Base-by-base conservation (phyloP, 164 flowering plant species). In the Warburgia ugandensis region DNA sequence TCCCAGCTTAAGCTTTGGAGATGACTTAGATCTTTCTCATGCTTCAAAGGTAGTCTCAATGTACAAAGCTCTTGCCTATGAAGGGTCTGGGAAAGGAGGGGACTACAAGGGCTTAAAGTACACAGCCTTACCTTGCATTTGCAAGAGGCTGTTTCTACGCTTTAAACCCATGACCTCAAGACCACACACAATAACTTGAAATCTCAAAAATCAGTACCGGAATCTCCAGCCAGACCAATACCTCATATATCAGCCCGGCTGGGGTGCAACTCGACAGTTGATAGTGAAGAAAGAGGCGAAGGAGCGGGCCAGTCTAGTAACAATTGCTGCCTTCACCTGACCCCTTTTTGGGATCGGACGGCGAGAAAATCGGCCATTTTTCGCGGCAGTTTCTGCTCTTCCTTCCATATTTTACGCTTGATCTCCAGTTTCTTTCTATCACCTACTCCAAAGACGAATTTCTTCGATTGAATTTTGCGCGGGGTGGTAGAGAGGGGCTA, bases 251-350 rank as follows among this genome's bases (percentile, higher is more conserved):
- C 25, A 3, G 9, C 9, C 27, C 27, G 52, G n/a, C 35, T 33
- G 1, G n/a, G 38, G 30, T 11, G 16, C 38, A 2, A 27, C 38
- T 13, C 52, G 52, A 19, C 54, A 41, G 42, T 22, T 50, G 20
- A 50, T 11, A 5, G 54, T 33, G 54, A 50, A 50, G 38, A 50
- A 1, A 23, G 54, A 50, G 40, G 54, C 54, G 12, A 50, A 31
- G 25, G 54, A 50, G 40, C 22, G 54, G 14, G 54, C 54, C 42
- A 50, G 35, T 40, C 29, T 29, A 29, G 25, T 23, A 2, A 35
- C 42, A 21, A 50, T 50, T 25, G 54, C 30, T 4, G 54, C 54
- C 30, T 50, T 50, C 30, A 50, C 54, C 21, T 50, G 54, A 50
- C 54, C 54, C 41, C 54, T 33, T 29, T 22, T 50, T 6, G 54